Conservation (phyloP, 768 basidiomycete species). For the Tylopilus intermedius region DNA sequence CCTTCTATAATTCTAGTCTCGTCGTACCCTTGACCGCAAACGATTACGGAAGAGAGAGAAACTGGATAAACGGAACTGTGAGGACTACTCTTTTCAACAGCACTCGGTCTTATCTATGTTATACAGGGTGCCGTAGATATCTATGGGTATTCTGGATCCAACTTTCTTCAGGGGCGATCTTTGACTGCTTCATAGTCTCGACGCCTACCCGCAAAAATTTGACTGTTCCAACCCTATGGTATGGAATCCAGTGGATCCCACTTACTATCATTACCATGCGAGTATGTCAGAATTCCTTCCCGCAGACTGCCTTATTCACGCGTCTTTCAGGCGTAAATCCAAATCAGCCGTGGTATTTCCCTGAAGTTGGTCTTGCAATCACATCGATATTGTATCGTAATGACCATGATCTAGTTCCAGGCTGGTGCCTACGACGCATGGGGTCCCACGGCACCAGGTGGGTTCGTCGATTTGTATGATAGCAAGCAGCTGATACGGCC, state of each 20-base stretch:
- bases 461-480: neutral
- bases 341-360: slow-evolving; percentile 63
- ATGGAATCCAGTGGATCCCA: slow-evolving; percentile 62
- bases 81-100: slow-evolving; percentile 13
- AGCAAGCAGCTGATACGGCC: neutral
- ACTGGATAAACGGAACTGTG: slow-evolving; percentile 71
- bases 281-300: slow-evolving; percentile 11
- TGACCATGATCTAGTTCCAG: slow-evolving; percentile 47
- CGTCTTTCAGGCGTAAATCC: slow-evolving; percentile 38
- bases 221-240: slow-evolving; percentile 69
- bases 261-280: slow-evolving; percentile 62
- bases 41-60: slow-evolving; percentile 52
- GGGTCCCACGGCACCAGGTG: slow-evolving; percentile 69
- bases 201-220: slow-evolving; percentile 73
- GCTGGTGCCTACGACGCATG: slow-evolving; percentile 79
- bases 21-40: slow-evolving; percentile 74
- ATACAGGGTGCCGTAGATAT: slow-evolving; percentile 63
- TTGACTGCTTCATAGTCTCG: slow-evolving; percentile 37
- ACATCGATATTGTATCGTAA: slow-evolving; percentile 1
- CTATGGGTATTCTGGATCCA: slow-evolving; percentile 44
- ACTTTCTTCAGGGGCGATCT: neutral
- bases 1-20: slow-evolving; percentile 51
- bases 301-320: slow-evolving; percentile 20
- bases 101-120: slow-evolving; percentile 2
- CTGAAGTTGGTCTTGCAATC: slow-evolving; percentile 43